These are phyloP conservation scores for Boletus fagicola DNA, from an alignment of 768 basidiomycete species.

Conservation along the genomic window DNA sequence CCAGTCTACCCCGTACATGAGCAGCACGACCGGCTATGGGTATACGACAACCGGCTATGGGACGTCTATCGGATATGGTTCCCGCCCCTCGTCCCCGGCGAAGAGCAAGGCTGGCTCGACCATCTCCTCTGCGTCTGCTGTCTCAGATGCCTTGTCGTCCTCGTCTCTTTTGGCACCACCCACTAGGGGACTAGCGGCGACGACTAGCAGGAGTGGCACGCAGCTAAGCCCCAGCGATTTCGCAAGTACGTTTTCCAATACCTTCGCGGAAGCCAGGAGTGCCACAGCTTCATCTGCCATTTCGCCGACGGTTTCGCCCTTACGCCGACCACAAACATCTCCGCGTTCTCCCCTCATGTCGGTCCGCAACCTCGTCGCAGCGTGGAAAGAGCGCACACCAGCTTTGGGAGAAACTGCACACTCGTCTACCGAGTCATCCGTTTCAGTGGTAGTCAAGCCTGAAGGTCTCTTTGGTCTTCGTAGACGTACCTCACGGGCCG, in stretches of 20 bases:
- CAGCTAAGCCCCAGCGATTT: conserved; percentile 38
- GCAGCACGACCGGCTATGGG: conserved; percentile 36
- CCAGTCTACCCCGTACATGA: conserved; percentile 42
- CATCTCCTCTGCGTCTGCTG: conserved; percentile 25
- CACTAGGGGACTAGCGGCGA: conserved; percentile 33
- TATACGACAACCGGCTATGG: conserved; percentile 35
- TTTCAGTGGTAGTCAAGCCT: conserved; percentile 34
- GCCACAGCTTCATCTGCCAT: conserved; percentile 26
- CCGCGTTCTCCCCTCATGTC: conserved; percentile 71
- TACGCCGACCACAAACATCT: conserved; percentile 62
- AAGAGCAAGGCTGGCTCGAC: conserved; percentile 41
- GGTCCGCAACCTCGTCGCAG: conserved; percentile 73
- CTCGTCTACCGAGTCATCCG: conserved; percentile 39
- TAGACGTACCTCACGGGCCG: conserved; percentile 31
- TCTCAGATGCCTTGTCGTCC: conserved; percentile 28
- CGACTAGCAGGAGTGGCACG: conserved; percentile 26
- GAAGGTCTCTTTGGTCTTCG: conserved; percentile 37
- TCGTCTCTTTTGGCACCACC: conserved; percentile 52
- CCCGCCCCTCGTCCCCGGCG: conserved; percentile 48
- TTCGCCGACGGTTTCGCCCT: conserved; percentile 46
- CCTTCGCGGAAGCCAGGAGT: conserved; percentile 39
- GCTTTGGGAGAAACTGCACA: conserved; percentile 34
- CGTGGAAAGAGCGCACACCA: conserved; percentile 78
- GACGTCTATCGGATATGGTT: conserved; percentile 33
- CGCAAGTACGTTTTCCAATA: conserved; percentile 37